These are phyloP conservation scores for Rhizopus sp. DNA, from an alignment of 371 early-diverging fungal genomes.

Conservation along the genomic window DNA sequence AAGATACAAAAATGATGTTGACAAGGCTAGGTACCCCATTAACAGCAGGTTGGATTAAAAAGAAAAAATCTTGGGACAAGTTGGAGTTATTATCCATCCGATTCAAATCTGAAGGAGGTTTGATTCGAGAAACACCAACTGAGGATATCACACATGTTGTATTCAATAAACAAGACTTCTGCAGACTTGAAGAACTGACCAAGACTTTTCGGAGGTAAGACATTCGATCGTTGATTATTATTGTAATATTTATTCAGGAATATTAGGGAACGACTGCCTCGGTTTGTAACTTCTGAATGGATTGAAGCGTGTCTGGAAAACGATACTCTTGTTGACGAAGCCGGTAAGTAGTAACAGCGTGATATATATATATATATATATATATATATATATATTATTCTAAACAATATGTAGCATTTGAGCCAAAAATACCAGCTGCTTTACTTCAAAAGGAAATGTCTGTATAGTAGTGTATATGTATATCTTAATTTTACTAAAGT, in stretches of 20 bases:
- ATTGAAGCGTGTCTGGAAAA: conserved; percentile 5
- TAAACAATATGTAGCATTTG: no score
- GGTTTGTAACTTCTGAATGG: conserved; percentile 28
- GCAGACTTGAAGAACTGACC: conserved; percentile 18
- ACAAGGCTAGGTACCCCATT: conserved; percentile 4
- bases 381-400: no score
- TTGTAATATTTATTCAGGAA: neutral
- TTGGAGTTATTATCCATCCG: conserved; percentile 13
- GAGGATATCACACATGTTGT: conserved; percentile 40
- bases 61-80: conserved; percentile 23
- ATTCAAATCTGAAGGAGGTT: conserved; percentile 32
- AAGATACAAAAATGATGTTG: conserved; percentile 2
- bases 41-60: conserved; percentile 18
- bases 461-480: no score
- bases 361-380: no score
- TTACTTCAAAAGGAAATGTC: no score
- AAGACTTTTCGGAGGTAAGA: conserved; percentile 22
- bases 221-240: neutral
- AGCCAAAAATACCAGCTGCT: no score
- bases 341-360: neutral
- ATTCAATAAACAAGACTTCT: conserved; percentile 20
- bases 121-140: conserved; percentile 3
- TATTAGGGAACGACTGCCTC: conserved; percentile 15
- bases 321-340: conserved; percentile 3
- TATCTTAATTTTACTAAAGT: no score